Conservation (phyloP, 1,139 yeast species). For the Candida tropicalis region DNA sequence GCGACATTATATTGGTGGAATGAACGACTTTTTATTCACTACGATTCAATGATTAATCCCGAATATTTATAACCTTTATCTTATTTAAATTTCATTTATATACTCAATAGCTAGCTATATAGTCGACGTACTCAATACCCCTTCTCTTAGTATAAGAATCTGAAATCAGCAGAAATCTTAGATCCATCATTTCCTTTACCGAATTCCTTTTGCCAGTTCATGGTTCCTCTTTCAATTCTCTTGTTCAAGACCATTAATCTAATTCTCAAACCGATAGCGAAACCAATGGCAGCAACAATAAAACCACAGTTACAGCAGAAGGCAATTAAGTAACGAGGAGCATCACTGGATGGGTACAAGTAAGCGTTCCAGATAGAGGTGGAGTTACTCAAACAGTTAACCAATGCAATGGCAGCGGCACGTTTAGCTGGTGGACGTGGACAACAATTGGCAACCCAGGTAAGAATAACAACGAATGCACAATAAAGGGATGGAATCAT, state of each 20-base stretch:
- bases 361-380: slow-evolving; percentile 58
- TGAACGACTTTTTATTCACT: not conserved
- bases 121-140: no score
- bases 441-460: slow-evolving; percentile 58
- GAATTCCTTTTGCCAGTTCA: slow-evolving; percentile 54
- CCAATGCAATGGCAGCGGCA: slow-evolving; percentile 53
- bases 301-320: slow-evolving; percentile 53
- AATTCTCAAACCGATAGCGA: slow-evolving; percentile 43
- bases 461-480: slow-evolving; percentile 54
- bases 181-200: slow-evolving; percentile 52
- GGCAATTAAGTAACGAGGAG: slow-evolving; percentile 50
- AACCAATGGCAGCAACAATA: slow-evolving; percentile 38
- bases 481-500: slow-evolving; percentile 62
- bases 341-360: slow-evolving; percentile 43
- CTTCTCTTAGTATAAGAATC: slow-evolving; percentile 41
- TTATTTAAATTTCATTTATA: no score
- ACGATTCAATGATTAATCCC: not conserved
- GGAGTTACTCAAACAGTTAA: slow-evolving; percentile 55
- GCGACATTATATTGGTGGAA: not conserved
- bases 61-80: no score
- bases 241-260: slow-evolving; percentile 43
- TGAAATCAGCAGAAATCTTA: slow-evolving; percentile 44
- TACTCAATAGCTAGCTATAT: not conserved
- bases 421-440: slow-evolving; percentile 58
- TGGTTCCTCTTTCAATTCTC: slow-evolving; percentile 46